These are phyloP conservation scores for Sutorius australiensis DNA, from an alignment of 768 basidiomycete species.

Conservation along the genomic window DNA sequence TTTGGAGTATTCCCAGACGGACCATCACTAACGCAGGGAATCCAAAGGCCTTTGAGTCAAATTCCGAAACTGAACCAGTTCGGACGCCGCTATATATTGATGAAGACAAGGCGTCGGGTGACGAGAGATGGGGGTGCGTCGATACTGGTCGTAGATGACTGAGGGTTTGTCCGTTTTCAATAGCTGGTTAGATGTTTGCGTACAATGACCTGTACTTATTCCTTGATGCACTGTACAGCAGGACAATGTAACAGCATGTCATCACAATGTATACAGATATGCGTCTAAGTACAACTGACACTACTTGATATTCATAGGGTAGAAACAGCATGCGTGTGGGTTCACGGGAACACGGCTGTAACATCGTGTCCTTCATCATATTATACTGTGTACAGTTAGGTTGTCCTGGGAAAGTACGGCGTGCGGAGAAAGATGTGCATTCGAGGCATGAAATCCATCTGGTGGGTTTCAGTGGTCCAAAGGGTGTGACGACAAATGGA, in stretches of 20 bases:
- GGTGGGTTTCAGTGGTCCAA: neutral
- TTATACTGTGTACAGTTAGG: constrained; percentile 10
- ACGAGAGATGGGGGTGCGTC: constrained; percentile 67
- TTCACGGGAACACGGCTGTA: constrained; percentile 9
- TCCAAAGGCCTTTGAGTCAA: constrained; percentile 7
- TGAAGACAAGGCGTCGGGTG: constrained; percentile 59
- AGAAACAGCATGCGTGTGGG: constrained; percentile 9
- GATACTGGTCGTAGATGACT: constrained; percentile 37
- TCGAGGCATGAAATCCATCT: neutral
- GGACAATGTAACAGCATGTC: neutral
- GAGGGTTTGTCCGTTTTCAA: neutral
- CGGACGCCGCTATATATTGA: constrained; percentile 54
- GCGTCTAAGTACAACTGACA: constrained; percentile 14
- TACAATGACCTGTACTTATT: neutral
- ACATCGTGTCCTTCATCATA: constrained; percentile 15
- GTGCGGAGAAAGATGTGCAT: constrained; percentile 15
- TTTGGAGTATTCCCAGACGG: constrained; percentile 40
- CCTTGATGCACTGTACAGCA: neutral
- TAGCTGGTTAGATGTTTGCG: neutral
- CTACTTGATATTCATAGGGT: constrained; percentile 9
- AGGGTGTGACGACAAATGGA: neutral
- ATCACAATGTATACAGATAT: neutral
- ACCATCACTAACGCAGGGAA: constrained; percentile 3
- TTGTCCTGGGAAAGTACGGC: constrained; percentile 6
- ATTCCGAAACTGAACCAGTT: constrained; percentile 41